A percentile compares a stretch with the other conserved stretches of the same genome.
phyloP scores from a whole-genome alignment of 192 early-diverging fungal species.

The Backusella psychrophila region DNA sequence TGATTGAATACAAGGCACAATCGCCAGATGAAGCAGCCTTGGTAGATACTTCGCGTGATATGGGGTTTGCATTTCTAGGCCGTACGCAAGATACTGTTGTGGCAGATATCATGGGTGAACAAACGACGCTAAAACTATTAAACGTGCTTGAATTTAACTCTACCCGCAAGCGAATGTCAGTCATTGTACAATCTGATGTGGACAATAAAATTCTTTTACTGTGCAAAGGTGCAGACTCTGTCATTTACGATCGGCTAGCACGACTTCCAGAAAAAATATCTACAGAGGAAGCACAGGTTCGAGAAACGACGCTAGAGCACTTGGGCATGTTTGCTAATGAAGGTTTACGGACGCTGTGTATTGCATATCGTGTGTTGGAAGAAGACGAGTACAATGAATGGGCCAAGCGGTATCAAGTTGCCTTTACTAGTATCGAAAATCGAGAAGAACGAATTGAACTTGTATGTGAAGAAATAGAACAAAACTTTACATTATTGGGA shows the following conservation, averaged over 20 bases:
- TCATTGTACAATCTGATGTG: constrained; percentile 71
- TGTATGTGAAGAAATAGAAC: constrained; percentile 62
- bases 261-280: neutral
- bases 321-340: constrained; percentile 84
- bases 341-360: constrained; percentile 73
- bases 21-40: constrained; percentile 94
- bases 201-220: constrained; percentile 65
- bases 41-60: constrained; percentile 78
- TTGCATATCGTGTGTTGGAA: constrained; percentile 56
- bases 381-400: constrained; percentile 55
- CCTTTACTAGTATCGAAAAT: constrained; percentile 48
- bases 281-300: constrained; percentile 46
- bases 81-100: constrained; percentile 65
- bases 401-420: constrained; percentile 49
- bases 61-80: constrained; percentile 78
- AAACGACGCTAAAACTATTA: constrained; percentile 57
- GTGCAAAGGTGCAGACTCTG: constrained; percentile 93
- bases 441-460: constrained; percentile 54
- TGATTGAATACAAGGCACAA: constrained; percentile 84
- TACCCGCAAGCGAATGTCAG: constrained; percentile 92
- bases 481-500: constrained; percentile 55
- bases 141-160: constrained; percentile 88
- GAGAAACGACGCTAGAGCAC: constrained; percentile 69
- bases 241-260: constrained; percentile 76
- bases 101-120: constrained; percentile 75